Percentiles rank a stretch among this genome's conserved stretches.
Evolutionary conservation across 352 stramenopile genomes (phyloP).

Genomic region (Globisporangium spinosum): DNA sequence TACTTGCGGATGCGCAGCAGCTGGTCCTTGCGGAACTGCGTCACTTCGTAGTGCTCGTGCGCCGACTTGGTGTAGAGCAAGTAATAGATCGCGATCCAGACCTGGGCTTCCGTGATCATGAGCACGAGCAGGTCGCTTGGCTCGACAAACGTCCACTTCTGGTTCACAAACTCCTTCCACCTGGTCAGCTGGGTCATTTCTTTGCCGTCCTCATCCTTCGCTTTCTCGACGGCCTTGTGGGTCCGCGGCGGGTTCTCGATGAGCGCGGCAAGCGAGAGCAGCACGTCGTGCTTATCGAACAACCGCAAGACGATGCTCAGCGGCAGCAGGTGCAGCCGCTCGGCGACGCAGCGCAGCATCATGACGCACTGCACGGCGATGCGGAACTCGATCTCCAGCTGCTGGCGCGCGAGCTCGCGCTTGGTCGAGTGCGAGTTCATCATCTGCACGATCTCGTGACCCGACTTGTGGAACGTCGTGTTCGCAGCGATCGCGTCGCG

Average conservation of each 20-base stretch:
- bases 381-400: slow-evolving; percentile 85
- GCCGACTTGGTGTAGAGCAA: slow-evolving; percentile 90
- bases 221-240: slow-evolving; percentile 42
- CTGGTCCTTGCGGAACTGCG: slow-evolving; percentile 91
- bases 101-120: slow-evolving; percentile 92
- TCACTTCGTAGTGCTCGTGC: slow-evolving; percentile 93
- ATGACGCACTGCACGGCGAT: slow-evolving; percentile 85
- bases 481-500: slow-evolving; percentile 47
- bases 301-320: slow-evolving; percentile 88
- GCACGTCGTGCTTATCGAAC: slow-evolving; percentile 95
- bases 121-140: slow-evolving; percentile 89
- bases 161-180: slow-evolving; percentile 92
- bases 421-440: slow-evolving; percentile 47
- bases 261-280: slow-evolving; percentile 89
- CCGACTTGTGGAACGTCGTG: slow-evolving; percentile 72
- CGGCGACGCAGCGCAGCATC: slow-evolving; percentile 87
- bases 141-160: slow-evolving; percentile 89
- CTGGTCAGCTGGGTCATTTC: slow-evolving; percentile 25
- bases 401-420: slow-evolving; percentile 65
- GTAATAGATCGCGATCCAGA: slow-evolving; percentile 95
- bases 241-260: slow-evolving; percentile 97
- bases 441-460: slow-evolving; percentile 66
- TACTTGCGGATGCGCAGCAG: slow-evolving; percentile 94
- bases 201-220: not conserved
- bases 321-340: slow-evolving; percentile 86